These are phyloP conservation scores for Penicillium psychrosexuale DNA, from an alignment of 2,329 filamentous ascomycete genomes.

Conservation along the genomic window DNA sequence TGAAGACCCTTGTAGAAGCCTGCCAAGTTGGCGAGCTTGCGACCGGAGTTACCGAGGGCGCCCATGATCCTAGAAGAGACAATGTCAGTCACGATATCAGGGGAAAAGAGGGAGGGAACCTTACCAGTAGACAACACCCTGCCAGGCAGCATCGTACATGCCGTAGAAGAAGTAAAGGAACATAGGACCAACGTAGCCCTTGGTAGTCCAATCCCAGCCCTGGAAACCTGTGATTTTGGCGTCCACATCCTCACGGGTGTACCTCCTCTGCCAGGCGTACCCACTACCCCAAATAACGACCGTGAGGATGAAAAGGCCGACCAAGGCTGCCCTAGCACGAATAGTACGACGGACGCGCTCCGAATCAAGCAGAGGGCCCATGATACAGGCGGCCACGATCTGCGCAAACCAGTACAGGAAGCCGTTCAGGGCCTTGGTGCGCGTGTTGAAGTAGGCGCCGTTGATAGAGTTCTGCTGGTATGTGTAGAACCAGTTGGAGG, in stretches of 20 bases:
- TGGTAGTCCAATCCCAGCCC: conserved; percentile 61
- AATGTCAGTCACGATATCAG: neutral
- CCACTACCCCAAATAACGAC: conserved; percentile 79
- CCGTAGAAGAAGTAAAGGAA: conserved; percentile 88
- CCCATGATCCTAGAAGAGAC: conserved; percentile 71
- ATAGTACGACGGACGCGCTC: conserved; percentile 57
- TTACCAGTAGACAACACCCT: conserved; percentile 82
- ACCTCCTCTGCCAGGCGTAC: conserved; percentile 67
- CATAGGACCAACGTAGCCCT: conserved; percentile 71
- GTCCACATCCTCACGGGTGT: conserved; percentile 44
- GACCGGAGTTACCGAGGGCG: conserved; percentile 82
- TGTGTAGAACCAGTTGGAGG: conserved; percentile 74
- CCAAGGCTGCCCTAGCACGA: conserved; percentile 63
- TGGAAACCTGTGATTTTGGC: conserved; percentile 2
- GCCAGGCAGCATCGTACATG: conserved; percentile 83
- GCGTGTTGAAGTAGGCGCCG: conserved; percentile 64
- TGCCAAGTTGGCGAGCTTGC: conserved; percentile 83
- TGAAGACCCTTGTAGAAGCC: conserved; percentile 88
- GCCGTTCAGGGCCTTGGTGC: conserved; percentile 69
- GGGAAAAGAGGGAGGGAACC: conserved; percentile 16
- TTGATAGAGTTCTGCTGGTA: conserved; percentile 76
- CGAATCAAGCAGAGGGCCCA: conserved; percentile 68
- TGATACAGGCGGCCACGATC: conserved; percentile 68
- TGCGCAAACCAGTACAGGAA: conserved; percentile 73
- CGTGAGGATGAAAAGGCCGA: conserved; percentile 62